Conservation (phyloP, 78 protist genomes). For the Pigoraptor vietnamica region DNA sequence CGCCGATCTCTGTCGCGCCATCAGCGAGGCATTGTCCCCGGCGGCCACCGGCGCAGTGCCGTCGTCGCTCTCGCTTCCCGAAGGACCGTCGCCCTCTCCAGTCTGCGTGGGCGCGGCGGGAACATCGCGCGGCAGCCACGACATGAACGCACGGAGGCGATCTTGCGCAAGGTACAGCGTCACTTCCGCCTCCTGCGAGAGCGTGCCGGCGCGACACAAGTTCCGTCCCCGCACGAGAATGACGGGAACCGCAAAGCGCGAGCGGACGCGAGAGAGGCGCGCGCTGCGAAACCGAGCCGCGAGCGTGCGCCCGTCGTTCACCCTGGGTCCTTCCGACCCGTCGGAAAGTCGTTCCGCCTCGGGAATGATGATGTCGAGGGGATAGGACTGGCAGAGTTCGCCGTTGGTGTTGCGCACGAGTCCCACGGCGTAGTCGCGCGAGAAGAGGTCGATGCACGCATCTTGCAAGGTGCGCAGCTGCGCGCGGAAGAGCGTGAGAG, state of each 20-base stretch:
- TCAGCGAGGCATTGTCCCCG: background rate
- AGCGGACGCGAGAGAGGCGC: conserved; percentile 2
- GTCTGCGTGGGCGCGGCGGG: no score
- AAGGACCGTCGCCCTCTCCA: no score
- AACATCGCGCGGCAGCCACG: background rate
- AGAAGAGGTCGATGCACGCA: background rate
- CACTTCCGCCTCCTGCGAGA: background rate
- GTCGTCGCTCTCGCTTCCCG: background rate
- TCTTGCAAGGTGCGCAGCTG: background rate
- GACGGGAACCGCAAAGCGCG: conserved; percentile 16
- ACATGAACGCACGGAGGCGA: background rate
- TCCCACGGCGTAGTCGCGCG: background rate
- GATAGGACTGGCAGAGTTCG: background rate
- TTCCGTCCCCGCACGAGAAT: background rate
- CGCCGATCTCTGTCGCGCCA: background rate
- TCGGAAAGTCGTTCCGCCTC: background rate
- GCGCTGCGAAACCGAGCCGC: background rate
- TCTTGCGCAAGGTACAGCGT: background rate
- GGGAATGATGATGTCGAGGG: background rate
- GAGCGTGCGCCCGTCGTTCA: background rate
- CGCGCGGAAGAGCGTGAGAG: background rate
- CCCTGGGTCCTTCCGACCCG: background rate
- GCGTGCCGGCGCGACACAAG: conserved; percentile 8
- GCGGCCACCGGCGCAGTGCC: background rate
- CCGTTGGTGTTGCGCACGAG: background rate